phyloP scores from a whole-genome alignment of 2,329 filamentous ascomycete genomes.

The Cryphonectria carpinicola region DNA sequence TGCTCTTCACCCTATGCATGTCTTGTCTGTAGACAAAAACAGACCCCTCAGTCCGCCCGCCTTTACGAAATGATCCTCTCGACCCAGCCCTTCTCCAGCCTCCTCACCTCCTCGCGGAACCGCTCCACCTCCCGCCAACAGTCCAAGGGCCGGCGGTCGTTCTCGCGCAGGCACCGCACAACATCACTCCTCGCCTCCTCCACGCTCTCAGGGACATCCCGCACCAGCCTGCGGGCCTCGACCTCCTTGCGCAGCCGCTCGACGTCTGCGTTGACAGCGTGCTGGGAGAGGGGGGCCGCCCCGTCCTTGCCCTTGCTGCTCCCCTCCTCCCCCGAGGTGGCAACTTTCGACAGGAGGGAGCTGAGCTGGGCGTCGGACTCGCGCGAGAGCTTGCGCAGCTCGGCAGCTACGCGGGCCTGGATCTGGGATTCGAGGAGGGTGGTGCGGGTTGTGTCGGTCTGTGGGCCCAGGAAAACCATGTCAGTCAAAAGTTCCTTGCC shows the following conservation, averaged over 20 bases:
- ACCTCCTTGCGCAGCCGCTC: conserved; percentile 62
- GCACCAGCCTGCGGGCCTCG: conserved; percentile 65
- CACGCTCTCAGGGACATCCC: conserved; percentile 71
- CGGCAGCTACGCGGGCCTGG: conserved; percentile 81
- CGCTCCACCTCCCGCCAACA: conserved; percentile 92
- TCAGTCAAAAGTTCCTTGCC: neutral
- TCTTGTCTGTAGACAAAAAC: neutral
- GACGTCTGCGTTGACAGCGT: conserved; percentile 63
- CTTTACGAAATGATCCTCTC: conserved; percentile 70
- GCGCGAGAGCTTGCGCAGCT: conserved; percentile 79
- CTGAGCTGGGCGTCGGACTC: conserved; percentile 71
- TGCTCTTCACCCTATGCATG: conserved; percentile 17
- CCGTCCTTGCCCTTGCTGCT: neutral
- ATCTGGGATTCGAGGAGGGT: conserved; percentile 85
- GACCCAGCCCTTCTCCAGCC: conserved; percentile 85
- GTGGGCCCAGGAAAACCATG: conserved; percentile 12
- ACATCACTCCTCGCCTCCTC: conserved; percentile 77
- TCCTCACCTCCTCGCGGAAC: conserved; percentile 87
- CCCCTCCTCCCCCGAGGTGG: conserved; percentile 37
- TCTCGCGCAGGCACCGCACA: conserved; percentile 77
- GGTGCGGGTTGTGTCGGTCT: conserved; percentile 89
- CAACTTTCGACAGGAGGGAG: conserved; percentile 64
- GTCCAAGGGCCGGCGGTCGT: conserved; percentile 87
- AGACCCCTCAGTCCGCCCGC: neutral
- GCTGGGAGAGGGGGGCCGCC: conserved; percentile 39